Conservation (phyloP, 495 filamentous ascomycete genomes). For the Talaromyces wortmannii region DNA sequence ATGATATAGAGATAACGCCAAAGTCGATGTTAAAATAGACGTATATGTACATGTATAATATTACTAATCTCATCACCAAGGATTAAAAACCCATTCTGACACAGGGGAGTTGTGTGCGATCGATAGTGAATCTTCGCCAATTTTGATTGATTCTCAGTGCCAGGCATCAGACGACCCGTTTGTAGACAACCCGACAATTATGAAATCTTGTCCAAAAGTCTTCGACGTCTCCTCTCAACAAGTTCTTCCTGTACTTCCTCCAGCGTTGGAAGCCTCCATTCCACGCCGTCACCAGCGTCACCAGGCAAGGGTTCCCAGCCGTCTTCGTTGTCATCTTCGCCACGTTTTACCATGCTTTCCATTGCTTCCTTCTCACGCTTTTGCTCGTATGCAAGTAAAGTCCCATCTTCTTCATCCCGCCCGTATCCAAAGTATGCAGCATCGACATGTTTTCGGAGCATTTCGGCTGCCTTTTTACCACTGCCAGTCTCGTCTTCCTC, state of each 20-base stretch:
- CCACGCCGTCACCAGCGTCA: slow-evolving; percentile 73
- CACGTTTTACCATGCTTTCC: slow-evolving; percentile 50
- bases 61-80: too few relatives aligned
- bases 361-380: slow-evolving; percentile 77
- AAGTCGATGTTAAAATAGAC: not conserved
- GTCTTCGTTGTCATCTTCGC: slow-evolving; percentile 39
- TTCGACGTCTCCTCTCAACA: slow-evolving; percentile 75
- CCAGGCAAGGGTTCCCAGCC: slow-evolving; percentile 84
- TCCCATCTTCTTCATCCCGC: slow-evolving; percentile 87
- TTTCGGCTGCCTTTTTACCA: slow-evolving; percentile 57
- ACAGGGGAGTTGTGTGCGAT: too few relatives aligned
- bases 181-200: slow-evolving; percentile 15
- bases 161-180: not conserved
- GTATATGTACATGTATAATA: not conserved
- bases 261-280: slow-evolving; percentile 76
- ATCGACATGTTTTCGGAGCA: slow-evolving; percentile 75
- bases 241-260: slow-evolving; percentile 93
- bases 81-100: too few relatives aligned
- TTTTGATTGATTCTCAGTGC: not conserved
- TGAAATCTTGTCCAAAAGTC: slow-evolving; percentile 73
- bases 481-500: slow-evolving; percentile 51
- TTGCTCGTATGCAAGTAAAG: slow-evolving; percentile 72
- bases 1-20: not conserved
- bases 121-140: not conserved
- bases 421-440: slow-evolving; percentile 95